These are phyloP conservation scores for Pseudogymnoascus sp. DNA, from an alignment of 2,329 filamentous ascomycete genomes.

Conservation along the genomic window DNA sequence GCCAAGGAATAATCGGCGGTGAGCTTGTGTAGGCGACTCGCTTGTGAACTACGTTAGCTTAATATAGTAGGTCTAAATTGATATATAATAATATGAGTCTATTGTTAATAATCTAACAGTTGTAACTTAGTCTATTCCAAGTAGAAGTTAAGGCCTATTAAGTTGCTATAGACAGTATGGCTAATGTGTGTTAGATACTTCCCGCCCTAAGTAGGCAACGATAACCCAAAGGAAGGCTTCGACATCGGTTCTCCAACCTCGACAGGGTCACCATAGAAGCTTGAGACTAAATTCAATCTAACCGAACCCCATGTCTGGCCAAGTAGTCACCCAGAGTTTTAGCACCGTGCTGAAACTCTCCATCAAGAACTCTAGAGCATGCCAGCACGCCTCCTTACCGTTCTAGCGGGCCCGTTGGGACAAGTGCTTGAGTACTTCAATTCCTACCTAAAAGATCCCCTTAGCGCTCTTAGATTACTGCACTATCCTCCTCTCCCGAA, in stretches of 20 bases:
- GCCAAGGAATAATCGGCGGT: too few relatives aligned
- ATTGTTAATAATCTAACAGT: neutral
- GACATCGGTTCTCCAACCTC: constrained; percentile 33
- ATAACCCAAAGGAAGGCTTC: constrained; percentile 42
- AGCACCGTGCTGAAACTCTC: constrained; percentile 29
- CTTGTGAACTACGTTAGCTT: too few relatives aligned
- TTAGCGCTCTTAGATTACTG: constrained; percentile 38
- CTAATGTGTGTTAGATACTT: constrained; percentile 33
- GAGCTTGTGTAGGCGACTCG: too few relatives aligned
- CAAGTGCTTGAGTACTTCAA: constrained; percentile 35
- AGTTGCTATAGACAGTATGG: neutral
- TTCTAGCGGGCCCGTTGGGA: constrained; percentile 34
- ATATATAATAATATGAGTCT: neutral
- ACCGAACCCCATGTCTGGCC: constrained; percentile 38
- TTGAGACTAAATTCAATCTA: constrained; percentile 29
- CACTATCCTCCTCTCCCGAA: constrained; percentile 34
- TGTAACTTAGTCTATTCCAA: neutral
- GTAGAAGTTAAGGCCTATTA: neutral
- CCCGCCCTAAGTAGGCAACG: constrained; percentile 32
- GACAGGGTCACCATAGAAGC: constrained; percentile 14
- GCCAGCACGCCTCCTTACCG: constrained; percentile 32
- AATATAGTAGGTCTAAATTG: neutral
- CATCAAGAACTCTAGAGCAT: constrained; percentile 35
- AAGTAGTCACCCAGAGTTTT: constrained; percentile 17
- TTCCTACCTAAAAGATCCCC: constrained; percentile 33